These are phyloP conservation scores for Aurantiochytrium sp. DNA, from an alignment of 108 stramenopile genomes.

Conservation along the genomic window DNA sequence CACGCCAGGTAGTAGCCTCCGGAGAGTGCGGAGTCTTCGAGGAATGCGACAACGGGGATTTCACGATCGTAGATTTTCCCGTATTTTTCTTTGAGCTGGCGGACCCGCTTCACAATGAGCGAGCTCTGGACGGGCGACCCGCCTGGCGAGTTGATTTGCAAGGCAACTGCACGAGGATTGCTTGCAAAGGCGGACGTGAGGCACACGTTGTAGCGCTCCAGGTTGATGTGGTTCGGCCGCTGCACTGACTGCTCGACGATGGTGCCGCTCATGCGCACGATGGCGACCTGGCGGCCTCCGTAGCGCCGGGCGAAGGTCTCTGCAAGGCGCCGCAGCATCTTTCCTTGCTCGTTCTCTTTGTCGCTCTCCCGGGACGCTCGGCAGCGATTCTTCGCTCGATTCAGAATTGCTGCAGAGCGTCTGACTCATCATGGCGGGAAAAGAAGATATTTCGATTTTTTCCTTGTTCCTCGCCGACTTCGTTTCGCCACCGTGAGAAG, in stretches of 20 bases:
- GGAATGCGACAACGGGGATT: background rate
- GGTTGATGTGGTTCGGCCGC: slow-evolving; percentile 10
- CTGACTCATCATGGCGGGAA: too few species aligned
- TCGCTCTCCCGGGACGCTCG: too few species aligned
- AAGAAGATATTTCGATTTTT: too few species aligned
- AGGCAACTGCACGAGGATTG: background rate
- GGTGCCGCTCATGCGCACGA: background rate
- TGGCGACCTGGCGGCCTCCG: background rate
- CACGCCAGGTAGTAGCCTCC: slow-evolving; percentile 19
- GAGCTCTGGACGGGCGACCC: background rate
- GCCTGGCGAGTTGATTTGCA: background rate
- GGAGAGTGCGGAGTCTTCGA: background rate
- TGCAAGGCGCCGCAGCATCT: background rate
- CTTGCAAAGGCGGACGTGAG: background rate
- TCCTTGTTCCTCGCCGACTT: too few species aligned
- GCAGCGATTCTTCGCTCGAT: too few species aligned
- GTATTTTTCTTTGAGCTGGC: background rate
- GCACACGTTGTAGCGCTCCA: background rate
- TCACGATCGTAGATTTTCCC: background rate
- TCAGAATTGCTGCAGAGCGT: too few species aligned
- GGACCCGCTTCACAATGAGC: background rate
- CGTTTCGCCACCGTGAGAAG: too few species aligned
- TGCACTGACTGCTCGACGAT: background rate
- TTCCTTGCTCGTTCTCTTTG: background rate
- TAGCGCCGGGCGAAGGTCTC: background rate